Evolutionary conservation across 257 asterid genomes (phyloP).

Genomic region (Eucommia ulmoides): DNA sequence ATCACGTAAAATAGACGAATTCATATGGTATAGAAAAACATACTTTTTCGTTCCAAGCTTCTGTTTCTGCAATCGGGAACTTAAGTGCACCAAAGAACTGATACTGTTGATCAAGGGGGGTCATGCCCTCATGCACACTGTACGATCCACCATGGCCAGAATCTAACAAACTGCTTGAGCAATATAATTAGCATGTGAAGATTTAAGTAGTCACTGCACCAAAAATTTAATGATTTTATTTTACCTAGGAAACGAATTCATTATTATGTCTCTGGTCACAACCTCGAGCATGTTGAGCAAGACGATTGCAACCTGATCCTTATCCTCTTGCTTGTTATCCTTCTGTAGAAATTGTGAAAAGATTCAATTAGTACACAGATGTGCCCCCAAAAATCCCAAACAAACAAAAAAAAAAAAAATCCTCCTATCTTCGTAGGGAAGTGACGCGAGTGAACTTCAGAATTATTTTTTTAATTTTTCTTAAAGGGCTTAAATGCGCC

Average conservation of each 20-base stretch:
- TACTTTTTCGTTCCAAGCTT: constrained; percentile 94
- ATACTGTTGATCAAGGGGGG: constrained; percentile 50
- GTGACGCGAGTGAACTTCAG: too few species aligned
- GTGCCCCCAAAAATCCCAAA: too few species aligned
- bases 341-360: constrained; percentile 54
- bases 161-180: constrained; percentile 47
- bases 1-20: background rate
- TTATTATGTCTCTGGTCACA: constrained; percentile 95
- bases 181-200: constrained; percentile 10
- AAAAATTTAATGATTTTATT: constrained; percentile 6
- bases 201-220: background rate
- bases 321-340: constrained; percentile 67
- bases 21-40: constrained; percentile 12
- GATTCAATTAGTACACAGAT: too few species aligned
- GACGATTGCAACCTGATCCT: constrained; percentile 80
- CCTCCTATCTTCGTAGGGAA: too few species aligned
- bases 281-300: constrained; percentile 91
- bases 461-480: too few species aligned
- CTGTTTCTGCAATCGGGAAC: constrained; percentile 72
- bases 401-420: too few species aligned
- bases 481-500: too few species aligned
- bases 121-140: constrained; percentile 57
- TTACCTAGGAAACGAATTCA: constrained; percentile 65
- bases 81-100: constrained; percentile 51
- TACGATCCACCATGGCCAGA: constrained; percentile 71